Evolutionary conservation across 768 basidiomycete species (phyloP), one percentile per base, ranked within the genome.

Genomic region (Russula vinacea): DNA sequence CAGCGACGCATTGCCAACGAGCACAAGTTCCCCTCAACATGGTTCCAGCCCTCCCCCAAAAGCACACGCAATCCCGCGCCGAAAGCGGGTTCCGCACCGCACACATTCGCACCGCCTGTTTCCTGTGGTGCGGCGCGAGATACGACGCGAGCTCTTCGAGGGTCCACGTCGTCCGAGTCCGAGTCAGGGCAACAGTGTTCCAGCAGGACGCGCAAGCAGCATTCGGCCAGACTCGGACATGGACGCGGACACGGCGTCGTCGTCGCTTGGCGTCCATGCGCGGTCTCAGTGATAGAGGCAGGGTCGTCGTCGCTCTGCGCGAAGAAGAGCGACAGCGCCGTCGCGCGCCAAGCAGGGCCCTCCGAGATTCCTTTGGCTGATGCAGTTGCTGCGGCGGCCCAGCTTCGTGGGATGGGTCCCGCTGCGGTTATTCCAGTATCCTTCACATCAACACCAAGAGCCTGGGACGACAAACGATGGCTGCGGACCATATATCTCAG

Each of bases 11-110:
- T 84, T 85, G 16, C 86, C 86, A 32, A 89, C 79, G 26, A 92
- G 71, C 42, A 90, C 71, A 13, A 89, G 74, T 64, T 91, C 90
- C 87, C 84, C 57, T 83, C 82, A 3, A 80, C 78, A 9, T 60
- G 63, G 69, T 87, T 35, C 26, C 16, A 1, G 24, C 19, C 56
- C 33, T 7, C 17, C 3, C 42, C 56, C 10, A 29, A 29, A n/a
- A 90, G 70, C 9, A 80, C 76, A 57, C 79, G 78, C 22, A 90
- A 76, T 60, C 81, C 80, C 24, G 74, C 70, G 58, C 73, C 5
- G 79, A 75, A 22, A 90, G 74, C 2, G 90, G 89, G 1, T 75
- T 71, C 59, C 84, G 79, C 14, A 89, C 73, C 29, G 87, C 83
- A 7, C 81, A 75, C 66, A 84, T 79, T 3, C 86, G 82, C 35